Percentiles rank a stretch among this genome's conserved stretches.
Evolutionary conservation across 768 basidiomycete species (phyloP).

Genomic region (Leccinum ochraceum): DNA sequence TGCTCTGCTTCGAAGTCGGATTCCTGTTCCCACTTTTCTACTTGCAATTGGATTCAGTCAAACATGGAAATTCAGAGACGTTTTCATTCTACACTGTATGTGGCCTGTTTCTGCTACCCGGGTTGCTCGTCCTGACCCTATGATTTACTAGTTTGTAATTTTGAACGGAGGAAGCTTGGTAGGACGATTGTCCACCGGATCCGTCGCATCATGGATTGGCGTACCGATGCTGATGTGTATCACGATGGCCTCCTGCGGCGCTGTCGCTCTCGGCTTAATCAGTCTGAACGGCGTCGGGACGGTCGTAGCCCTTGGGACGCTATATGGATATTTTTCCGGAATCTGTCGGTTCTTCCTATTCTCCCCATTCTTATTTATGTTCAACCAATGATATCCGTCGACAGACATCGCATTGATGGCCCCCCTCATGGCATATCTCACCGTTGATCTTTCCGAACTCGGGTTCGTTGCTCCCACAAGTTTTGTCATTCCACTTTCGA

Average conservation of each 20-base stretch:
- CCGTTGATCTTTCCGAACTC: constrained; percentile 44
- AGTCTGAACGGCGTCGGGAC: constrained; percentile 35
- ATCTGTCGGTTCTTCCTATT: constrained; percentile 29
- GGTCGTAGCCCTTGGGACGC: constrained; percentile 39
- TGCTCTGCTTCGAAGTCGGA: constrained; percentile 36
- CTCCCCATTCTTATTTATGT: background rate
- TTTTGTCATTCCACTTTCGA: no score
- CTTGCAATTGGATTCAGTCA: background rate
- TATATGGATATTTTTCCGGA: constrained; percentile 52
- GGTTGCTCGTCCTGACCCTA: no score
- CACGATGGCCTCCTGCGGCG: constrained; percentile 31
- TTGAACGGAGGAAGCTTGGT: constrained; percentile 53
- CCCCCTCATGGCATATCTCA: constrained; percentile 30
- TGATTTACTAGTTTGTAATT: constrained; percentile 42
- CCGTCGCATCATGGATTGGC: constrained; percentile 41
- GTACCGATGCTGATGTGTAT: constrained; percentile 44
- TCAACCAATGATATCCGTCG: background rate
- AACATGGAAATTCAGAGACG: background rate
- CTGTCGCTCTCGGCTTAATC: constrained; percentile 22
- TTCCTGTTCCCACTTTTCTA: constrained; percentile 43
- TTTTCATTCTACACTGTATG: constrained; percentile 56
- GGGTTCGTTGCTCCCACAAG: constrained; percentile 34
- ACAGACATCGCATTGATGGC: constrained; percentile 39
- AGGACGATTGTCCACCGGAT: constrained; percentile 33
- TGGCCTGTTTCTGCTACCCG: background rate